Conservation (phyloP, 2,329 filamentous ascomycete genomes). For the Neurospora sp. region DNA sequence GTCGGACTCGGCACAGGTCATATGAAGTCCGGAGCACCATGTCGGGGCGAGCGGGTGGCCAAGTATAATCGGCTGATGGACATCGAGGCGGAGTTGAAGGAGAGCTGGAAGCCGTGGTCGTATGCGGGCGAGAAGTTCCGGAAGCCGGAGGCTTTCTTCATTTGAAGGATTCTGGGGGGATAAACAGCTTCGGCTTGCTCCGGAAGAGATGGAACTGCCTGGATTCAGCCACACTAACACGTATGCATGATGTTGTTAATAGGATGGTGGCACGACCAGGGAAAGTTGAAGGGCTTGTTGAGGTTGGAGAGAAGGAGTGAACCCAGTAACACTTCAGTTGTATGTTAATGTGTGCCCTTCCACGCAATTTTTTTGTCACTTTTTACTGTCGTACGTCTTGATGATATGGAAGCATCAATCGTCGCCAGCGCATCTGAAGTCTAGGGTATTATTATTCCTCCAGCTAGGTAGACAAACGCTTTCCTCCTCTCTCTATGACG, state of each 20-base stretch:
- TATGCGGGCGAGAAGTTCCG: conserved; percentile 23
- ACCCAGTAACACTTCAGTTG: too few species aligned
- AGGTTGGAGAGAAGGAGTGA: neutral
- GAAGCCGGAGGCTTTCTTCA: neutral
- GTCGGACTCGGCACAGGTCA: conserved; percentile 29
- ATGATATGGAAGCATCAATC: neutral
- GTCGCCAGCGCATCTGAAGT: too few species aligned
- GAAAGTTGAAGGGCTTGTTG: neutral
- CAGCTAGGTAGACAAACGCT: too few species aligned
- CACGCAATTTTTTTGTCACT: neutral
- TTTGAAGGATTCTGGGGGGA: neutral
- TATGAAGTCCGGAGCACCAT: conserved; percentile 29
- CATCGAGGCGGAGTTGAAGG: conserved; percentile 24
- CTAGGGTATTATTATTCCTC: too few species aligned
- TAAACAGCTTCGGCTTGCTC: neutral
- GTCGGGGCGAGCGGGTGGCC: conserved; percentile 29
- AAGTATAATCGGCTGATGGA: conserved; percentile 35
- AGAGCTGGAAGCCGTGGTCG: conserved; percentile 12
- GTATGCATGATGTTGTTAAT: neutral
- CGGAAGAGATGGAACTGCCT: neutral
- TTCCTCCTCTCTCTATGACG: neutral
- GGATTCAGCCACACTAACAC: neutral
- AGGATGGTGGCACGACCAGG: neutral
- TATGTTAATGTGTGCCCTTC: neutral
- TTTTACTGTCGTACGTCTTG: neutral